Evolutionary conservation across 257 asterid species (phyloP).

Genomic region (Przewalskia tangutica): DNA sequence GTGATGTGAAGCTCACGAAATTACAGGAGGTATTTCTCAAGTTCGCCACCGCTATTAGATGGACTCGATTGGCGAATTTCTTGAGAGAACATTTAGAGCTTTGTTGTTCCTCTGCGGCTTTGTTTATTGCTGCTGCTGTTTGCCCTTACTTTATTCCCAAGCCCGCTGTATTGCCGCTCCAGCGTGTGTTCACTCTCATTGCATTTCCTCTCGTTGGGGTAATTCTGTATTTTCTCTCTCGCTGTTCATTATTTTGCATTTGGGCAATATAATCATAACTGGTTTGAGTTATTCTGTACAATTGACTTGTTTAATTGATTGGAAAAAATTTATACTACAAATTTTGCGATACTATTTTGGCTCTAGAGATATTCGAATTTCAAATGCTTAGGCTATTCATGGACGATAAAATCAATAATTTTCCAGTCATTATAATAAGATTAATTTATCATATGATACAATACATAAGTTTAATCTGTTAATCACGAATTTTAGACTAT

Average conservation of each 20-base stretch:
- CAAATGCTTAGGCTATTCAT: background rate
- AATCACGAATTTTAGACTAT: background rate
- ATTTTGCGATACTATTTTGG: background rate
- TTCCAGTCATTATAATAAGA: background rate
- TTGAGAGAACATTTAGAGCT: slow-evolving; percentile 75
- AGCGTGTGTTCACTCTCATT: slow-evolving; percentile 37
- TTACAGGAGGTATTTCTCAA: slow-evolving; percentile 50
- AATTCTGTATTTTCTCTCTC: slow-evolving; percentile 1
- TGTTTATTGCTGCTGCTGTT: slow-evolving; percentile 59
- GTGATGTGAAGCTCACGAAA: slow-evolving; percentile 38
- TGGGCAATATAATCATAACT: background rate
- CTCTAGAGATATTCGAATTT: background rate
- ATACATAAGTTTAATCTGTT: background rate
- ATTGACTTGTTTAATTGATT: background rate
- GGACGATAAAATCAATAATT: background rate
- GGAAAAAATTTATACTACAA: background rate
- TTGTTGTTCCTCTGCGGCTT: slow-evolving; percentile 73
- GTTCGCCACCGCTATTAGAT: slow-evolving; percentile 48
- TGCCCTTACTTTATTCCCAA: slow-evolving; percentile 64
- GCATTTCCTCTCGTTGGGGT: slow-evolving; percentile 97
- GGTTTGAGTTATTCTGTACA: background rate
- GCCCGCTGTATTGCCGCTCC: slow-evolving; percentile 49
- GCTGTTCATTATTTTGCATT: background rate
- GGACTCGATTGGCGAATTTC: slow-evolving; percentile 64
- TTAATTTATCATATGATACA: background rate